Percentiles rank a stretch among this genome's conserved stretches.
Evolutionary conservation across 192 early-diverging fungal species (phyloP).

Genomic region (Podochytrium sp.): DNA sequence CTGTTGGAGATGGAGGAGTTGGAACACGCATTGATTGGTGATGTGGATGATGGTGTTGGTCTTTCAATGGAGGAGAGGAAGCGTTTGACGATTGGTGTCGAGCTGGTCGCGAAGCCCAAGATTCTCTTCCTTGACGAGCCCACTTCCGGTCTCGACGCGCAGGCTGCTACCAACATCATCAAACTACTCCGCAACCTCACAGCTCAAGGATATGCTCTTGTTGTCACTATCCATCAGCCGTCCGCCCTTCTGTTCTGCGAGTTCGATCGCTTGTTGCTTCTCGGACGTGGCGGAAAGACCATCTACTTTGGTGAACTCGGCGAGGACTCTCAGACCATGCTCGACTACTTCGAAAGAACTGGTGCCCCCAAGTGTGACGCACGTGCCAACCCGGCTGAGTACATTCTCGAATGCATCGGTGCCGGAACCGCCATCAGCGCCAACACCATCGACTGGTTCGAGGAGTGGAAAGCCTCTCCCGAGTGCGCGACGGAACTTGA

Average conservation of each 20-base stretch:
- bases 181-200: slow-evolving; percentile 65
- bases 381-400: slow-evolving; percentile 81
- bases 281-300: slow-evolving; percentile 79
- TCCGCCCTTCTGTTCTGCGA: slow-evolving; percentile 82
- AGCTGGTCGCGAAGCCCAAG: slow-evolving; percentile 83
- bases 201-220: slow-evolving; percentile 72
- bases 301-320: slow-evolving; percentile 88
- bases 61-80: slow-evolving; percentile 88
- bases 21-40: slow-evolving; percentile 75
- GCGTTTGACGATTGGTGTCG: slow-evolving; percentile 84
- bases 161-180: slow-evolving; percentile 74
- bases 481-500: slow-evolving; percentile 45
- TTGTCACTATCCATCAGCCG: slow-evolving; percentile 90
- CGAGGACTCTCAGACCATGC: slow-evolving; percentile 61
- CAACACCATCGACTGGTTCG: slow-evolving; percentile 67
- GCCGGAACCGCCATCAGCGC: slow-evolving; percentile 51
- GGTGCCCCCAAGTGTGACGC: slow-evolving; percentile 70
- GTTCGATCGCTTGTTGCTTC: slow-evolving; percentile 80
- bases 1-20: slow-evolving; percentile 77
- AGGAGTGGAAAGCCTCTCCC: slow-evolving; percentile 67
- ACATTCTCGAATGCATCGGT: slow-evolving; percentile 82
- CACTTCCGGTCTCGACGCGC: slow-evolving; percentile 78
- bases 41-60: slow-evolving; percentile 72
- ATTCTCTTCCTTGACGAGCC: slow-evolving; percentile 91
- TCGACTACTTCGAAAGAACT: slow-evolving; percentile 74